Evolutionary conservation across 23 red algal genomes (phyloP).

Genomic region (Gracilaria vermiculophylla): DNA sequence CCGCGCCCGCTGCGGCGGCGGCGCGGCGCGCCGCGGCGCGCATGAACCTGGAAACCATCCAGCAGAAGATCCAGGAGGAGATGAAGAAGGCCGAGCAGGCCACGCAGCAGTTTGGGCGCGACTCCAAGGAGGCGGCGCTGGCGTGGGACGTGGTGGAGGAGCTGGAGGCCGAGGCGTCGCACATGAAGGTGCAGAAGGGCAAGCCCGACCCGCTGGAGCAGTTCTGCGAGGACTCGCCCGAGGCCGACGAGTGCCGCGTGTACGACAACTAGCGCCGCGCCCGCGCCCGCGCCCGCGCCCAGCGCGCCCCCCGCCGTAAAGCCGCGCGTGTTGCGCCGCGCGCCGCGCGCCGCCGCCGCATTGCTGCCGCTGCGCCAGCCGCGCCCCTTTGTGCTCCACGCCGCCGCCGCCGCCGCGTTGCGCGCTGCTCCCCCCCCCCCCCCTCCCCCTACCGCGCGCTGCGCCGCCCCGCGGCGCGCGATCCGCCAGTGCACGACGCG

Average conservation of each 20-base stretch:
- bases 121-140: constrained; percentile 84
- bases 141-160: constrained; percentile 99
- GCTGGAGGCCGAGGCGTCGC: constrained; percentile 93
- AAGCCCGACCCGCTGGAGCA: constrained; percentile 90
- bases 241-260: constrained; percentile 96
- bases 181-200: constrained; percentile 75
- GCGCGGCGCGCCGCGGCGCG: constrained; percentile 2
- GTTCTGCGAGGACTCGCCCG: constrained; percentile 94
- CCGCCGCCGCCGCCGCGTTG: neutral
- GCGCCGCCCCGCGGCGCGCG: neutral
- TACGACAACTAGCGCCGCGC: constrained; percentile 77
- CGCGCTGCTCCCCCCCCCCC: neutral
- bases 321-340: too few relatives aligned
- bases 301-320: too few relatives aligned
- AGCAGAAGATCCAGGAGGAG: constrained; percentile 76
- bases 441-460: too few relatives aligned
- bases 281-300: neutral
- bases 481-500: too few relatives aligned
- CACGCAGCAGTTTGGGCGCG: constrained; percentile 77
- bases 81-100: constrained; percentile 87
- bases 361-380: too few relatives aligned
- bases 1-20: neutral
- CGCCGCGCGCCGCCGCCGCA: neutral
- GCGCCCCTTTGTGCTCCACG: neutral
- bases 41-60: constrained; percentile 77